Conservation (phyloP, 805 yeast genomes). For the Cyberlindnera suaveolens region DNA sequence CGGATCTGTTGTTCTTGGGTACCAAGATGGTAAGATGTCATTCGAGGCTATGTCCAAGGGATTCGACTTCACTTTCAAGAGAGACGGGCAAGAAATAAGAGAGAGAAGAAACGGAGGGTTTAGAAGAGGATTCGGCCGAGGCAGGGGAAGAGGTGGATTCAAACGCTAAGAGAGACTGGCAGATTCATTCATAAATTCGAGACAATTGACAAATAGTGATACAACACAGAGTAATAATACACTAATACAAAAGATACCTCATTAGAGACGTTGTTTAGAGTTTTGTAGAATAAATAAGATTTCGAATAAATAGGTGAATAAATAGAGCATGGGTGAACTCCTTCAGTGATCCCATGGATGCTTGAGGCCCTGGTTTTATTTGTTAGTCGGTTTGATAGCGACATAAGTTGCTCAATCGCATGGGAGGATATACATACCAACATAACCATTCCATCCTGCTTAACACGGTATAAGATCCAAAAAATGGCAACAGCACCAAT, state of each 20-base stretch:
- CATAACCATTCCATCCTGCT: constrained; percentile 65
- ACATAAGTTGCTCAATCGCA: neutral
- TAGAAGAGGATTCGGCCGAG: constrained; percentile 14
- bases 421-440: constrained; percentile 26
- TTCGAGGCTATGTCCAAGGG: constrained; percentile 54
- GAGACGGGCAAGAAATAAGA: constrained; percentile 19
- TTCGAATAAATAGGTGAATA: constrained; percentile 1
- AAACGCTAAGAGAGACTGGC: constrained; percentile 11
- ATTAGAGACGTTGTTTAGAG: too few relatives aligned
- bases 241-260: too few relatives aligned
- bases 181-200: neutral
- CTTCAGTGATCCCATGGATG: constrained; percentile 37
- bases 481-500: constrained; percentile 89
- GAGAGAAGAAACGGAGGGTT: constrained; percentile 14
- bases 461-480: constrained; percentile 76
- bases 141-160: constrained; percentile 24
- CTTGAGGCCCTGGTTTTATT: constrained; percentile 25
- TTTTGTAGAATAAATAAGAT: neutral
- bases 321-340: constrained; percentile 1
- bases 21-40: constrained; percentile 40
- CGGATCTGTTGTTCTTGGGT: constrained; percentile 42
- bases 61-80: constrained; percentile 53
- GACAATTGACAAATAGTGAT: neutral
- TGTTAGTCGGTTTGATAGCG: neutral
- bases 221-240: constrained; percentile 9